Evolutionary conservation across 2,329 filamentous ascomycete genomes (phyloP), one percentile per base, ranked within the genome.

Genomic region (Leptographium lundbergii): DNA sequence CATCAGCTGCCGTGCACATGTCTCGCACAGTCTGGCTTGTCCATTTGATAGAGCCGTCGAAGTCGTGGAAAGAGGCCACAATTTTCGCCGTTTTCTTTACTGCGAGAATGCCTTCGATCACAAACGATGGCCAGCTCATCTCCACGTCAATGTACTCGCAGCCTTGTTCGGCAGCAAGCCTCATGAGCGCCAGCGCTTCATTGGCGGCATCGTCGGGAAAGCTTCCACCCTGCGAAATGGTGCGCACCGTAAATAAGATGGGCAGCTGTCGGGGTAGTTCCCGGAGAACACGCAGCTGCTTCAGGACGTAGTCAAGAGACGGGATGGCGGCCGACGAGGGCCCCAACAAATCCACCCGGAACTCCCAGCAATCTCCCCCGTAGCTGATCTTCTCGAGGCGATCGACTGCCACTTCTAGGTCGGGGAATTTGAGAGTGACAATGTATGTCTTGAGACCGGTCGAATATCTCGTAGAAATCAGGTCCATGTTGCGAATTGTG

Each of bases 401-500:
- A 19, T 54, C 52, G 4, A 14, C 52, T 32, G 27, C 52, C 52
- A 3, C 17, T 22, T 22, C 52, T 32, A 54, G n/a, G 13, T 54
- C 52, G 17, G 52, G 27, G 19, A 54, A 54, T 24, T 34, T 32
- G 19, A 54, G 52, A 9, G 52, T 54, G 17, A 54, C 10, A 34
- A 54, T 54, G 52, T 54, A 54, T 6, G 52, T 36, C 29, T n/a
- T 32, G 9, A 54, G 14, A 9, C 52, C 52, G 14, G 29, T 32
- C 6, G 52, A 32, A 13, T 54, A 54, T 24, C 52, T 32, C 52
- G 29, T 10, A 6, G 55, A 57, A 14, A 57, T 57, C 19, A 72
- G 11, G 74, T 75, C 2, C 54, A 55, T 42, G 3, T 3, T 45
- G 42, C 5, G 17, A 19, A 14, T 19, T 19, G 17, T 3, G 17